Evolutionary conservation across 2,329 filamentous ascomycete genomes (phyloP).

Genomic region (Phialemoniopsis sp.): DNA sequence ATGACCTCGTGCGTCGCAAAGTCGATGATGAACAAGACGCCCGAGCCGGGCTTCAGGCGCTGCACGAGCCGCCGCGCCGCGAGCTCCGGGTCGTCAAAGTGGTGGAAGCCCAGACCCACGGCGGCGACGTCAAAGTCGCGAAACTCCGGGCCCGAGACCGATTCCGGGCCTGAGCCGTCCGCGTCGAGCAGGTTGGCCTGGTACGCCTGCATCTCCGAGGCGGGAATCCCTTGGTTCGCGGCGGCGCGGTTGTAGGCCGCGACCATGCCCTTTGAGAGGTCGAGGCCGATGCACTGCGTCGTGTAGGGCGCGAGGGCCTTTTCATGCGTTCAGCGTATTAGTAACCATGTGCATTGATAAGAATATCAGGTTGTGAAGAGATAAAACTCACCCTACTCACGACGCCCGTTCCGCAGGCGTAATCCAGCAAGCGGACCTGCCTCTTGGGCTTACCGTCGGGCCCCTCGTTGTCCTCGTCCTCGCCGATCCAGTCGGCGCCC

Average conservation of each 20-base stretch:
- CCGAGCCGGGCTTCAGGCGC: constrained; percentile 56
- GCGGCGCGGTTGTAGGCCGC: constrained; percentile 60
- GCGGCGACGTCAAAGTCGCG: constrained; percentile 65
- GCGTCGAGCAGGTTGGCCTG: constrained; percentile 53
- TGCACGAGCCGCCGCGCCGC: constrained; percentile 55
- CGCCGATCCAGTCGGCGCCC: constrained; percentile 49
- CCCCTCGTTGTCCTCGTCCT: constrained; percentile 24
- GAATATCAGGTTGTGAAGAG: not conserved
- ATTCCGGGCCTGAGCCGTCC: constrained; percentile 40
- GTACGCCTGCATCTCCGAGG: constrained; percentile 50
- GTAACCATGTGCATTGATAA: not conserved
- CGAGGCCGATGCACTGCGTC: constrained; percentile 62
- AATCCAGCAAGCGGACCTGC: constrained; percentile 60
- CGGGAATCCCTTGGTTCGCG: constrained; percentile 46
- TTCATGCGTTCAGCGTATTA: constrained; percentile 1
- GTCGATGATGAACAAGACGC: constrained; percentile 65
- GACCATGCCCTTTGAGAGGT: constrained; percentile 70
- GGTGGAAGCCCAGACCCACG: constrained; percentile 40
- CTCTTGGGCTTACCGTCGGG: constrained; percentile 17
- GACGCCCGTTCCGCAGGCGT: constrained; percentile 70
- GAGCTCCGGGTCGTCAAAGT: constrained; percentile 61
- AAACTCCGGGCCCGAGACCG: constrained; percentile 58
- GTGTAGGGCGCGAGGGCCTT: constrained; percentile 59
- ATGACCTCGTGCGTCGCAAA: constrained; percentile 50
- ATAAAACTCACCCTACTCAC: constrained; percentile 52